phyloP scores from a whole-genome alignment of 805 yeast species.

The Suhomyces prunicola region DNA sequence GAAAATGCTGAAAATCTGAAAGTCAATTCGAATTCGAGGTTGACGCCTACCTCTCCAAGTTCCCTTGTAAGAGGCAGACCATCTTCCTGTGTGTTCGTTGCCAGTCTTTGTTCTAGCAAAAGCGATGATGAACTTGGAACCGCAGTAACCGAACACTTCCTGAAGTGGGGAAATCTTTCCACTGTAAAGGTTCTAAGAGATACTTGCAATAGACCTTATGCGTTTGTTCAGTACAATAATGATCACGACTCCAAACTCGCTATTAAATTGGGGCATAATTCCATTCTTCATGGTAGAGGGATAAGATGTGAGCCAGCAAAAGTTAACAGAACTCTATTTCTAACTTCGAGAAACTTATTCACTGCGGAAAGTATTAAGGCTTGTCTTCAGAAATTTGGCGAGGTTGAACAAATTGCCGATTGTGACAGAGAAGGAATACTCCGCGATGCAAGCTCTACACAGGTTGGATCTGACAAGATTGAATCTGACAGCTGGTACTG shows the following conservation, averaged over 20 bases:
- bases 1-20: background rate
- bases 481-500: constrained; percentile 61
- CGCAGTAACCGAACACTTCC: constrained; percentile 67
- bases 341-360: constrained; percentile 34
- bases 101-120: constrained; percentile 63
- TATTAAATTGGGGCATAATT: constrained; percentile 63
- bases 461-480: constrained; percentile 29
- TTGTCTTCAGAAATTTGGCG: constrained; percentile 58
- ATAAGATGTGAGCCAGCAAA: constrained; percentile 89
- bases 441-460: constrained; percentile 4
- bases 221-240: constrained; percentile 80
- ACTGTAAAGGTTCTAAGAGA: constrained; percentile 83
- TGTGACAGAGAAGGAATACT: constrained; percentile 34
- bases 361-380: constrained; percentile 33
- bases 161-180: constrained; percentile 65
- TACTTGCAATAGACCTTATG: constrained; percentile 79
- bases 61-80: constrained; percentile 54
- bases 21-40: background rate
- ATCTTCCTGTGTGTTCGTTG: constrained; percentile 85
- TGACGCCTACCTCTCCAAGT: background rate
- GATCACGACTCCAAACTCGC: constrained; percentile 72
- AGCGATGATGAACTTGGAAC: constrained; percentile 69
- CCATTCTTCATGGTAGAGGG: constrained; percentile 66
- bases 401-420: constrained; percentile 61
- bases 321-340: constrained; percentile 80